Conservation (phyloP, 768 basidiomycete genomes). For the Tylopilus cervinicoccineus region DNA sequence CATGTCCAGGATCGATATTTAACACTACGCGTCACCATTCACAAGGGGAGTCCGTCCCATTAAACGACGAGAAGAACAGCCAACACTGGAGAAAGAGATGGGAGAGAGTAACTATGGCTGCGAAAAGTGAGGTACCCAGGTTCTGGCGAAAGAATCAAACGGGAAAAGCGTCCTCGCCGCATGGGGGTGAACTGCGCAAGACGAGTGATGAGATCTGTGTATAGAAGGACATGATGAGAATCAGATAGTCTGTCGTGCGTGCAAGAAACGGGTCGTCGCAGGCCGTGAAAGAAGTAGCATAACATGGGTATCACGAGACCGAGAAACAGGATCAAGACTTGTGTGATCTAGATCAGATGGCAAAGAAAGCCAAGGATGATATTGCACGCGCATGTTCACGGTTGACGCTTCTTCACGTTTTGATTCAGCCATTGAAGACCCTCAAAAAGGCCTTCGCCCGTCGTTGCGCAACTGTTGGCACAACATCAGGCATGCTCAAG, state of each 20-base stretch:
- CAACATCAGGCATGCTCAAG: constrained; percentile 1
- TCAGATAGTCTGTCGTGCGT: constrained; percentile 36
- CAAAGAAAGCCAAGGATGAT: constrained; percentile 17
- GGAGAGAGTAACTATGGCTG: constrained; percentile 15
- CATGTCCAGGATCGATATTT: constrained; percentile 12
- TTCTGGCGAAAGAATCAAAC: constrained; percentile 11
- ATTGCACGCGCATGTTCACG: constrained; percentile 38
- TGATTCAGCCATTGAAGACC: constrained; percentile 97
- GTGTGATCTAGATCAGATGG: constrained; percentile 23
- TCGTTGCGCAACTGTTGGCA: constrained; percentile 78
- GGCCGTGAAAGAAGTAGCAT: constrained; percentile 34
- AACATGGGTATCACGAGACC: constrained; percentile 32
- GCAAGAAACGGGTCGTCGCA: constrained; percentile 30
- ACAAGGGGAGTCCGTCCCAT: constrained; percentile 23
- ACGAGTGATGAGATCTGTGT: constrained; percentile 16
- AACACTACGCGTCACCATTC: constrained; percentile 17
- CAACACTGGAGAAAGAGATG: constrained; percentile 12
- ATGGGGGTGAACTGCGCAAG: constrained; percentile 25
- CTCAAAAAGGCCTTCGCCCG: constrained; percentile 95
- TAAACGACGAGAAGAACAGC: constrained; percentile 17
- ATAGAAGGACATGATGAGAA: constrained; percentile 26
- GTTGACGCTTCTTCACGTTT: constrained; percentile 92
- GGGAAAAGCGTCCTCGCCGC: constrained; percentile 14
- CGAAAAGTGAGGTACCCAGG: constrained; percentile 11
- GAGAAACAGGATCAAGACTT: constrained; percentile 12